Evolutionary conservation across 768 basidiomycete genomes (phyloP), one percentile per base, ranked within the genome.

Genomic region (Thelephora ganbajun): DNA sequence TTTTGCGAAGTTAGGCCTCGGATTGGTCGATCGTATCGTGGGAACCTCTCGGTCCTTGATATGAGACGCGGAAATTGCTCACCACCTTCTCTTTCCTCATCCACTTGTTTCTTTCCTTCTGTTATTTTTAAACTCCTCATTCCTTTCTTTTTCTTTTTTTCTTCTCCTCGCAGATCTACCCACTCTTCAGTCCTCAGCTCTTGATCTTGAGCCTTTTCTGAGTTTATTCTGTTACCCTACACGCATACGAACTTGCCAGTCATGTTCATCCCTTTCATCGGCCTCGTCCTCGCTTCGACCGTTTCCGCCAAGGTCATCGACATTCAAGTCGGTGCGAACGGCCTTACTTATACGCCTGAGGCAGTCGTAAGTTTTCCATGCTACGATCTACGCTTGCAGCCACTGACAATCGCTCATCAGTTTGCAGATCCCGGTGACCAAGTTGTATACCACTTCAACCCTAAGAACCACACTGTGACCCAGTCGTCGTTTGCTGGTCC

Each of bases 401-500:
- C 26, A 30, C 26, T 30, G 9, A 30, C 26, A 30, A 30, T 43
- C 33, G 33, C 19, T 26, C 16, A 55, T 16, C 54, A 75, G 74
- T 57, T 58, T 48, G 77, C 75, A 16, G 55, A 64, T 36, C 57
- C 64, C 48, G 77, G 77, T 45, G 78, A 80, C 59, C 72, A 74
- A 59, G 75, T 80, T 43, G 67, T 74, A 50, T 80, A 78, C 66
- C 70, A 72, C 50, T 80, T 79, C 64, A 62, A 72, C 49, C 70
- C 73, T 36, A 76, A 64, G 55, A 77, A 78, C 61, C 61, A 64
- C 53, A 58, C 63, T 4, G 63, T 57, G 14, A 61, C 61, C 26
- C 63, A 63, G 53, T 61, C 60, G 2, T 62, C 62, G 11, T 65
- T 68, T 46, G 58, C 59, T 1, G 50, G 55, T 52, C 79, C 79